Percentiles rank a stretch among this genome's conserved stretches.
Conservation (phyloP, 306 rosid genomes). For the Morella rubra region DNA sequence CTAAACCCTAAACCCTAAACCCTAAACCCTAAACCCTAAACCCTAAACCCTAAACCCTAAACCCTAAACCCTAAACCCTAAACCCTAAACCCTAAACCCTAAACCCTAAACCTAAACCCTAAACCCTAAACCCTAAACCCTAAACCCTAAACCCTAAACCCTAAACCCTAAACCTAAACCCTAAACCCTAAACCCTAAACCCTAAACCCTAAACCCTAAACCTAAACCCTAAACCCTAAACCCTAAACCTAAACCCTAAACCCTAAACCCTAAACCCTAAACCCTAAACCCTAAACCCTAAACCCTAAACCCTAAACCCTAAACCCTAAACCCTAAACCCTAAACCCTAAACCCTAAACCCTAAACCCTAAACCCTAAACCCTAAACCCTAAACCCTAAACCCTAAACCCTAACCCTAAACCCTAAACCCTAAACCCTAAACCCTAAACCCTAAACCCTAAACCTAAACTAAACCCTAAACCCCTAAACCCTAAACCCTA, state of each 20-base stretch:
- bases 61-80: constrained; percentile 18
- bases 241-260: neutral
- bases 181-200: neutral
- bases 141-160: neutral
- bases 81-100: constrained; percentile 1
- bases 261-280: neutral
- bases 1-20: constrained; percentile 9
- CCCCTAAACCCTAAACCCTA: neutral
- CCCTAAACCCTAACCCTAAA: neutral
- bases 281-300: neutral
- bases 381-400: constrained; percentile 1
- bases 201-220: constrained; percentile 1
- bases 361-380: constrained; percentile 5
- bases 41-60: constrained; percentile 20
- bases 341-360: constrained; percentile 12
- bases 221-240: constrained; percentile 2
- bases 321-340: constrained; percentile 4
- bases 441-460: constrained; percentile 13
- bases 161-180: neutral
- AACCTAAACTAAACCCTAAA: neutral
- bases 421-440: constrained; percentile 20
- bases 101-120: constrained; percentile 1
- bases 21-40: constrained; percentile 4
- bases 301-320: neutral
- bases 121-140: constrained; percentile 8